Evolutionary conservation across 495 filamentous ascomycete species (phyloP).

Genomic region (Cryomyces antarcticus): DNA sequence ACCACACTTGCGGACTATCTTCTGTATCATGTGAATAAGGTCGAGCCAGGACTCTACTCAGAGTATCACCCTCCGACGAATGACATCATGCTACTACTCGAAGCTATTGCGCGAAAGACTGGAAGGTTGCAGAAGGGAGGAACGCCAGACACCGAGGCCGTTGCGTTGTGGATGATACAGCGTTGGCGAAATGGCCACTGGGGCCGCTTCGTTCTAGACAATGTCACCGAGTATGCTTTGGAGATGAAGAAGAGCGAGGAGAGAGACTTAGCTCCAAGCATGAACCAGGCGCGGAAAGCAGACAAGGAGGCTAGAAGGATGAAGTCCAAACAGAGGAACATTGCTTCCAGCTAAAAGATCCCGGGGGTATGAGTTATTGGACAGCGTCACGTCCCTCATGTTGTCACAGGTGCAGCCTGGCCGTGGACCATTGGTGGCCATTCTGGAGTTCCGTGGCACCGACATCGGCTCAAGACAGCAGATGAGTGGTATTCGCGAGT

Average conservation of each 20-base stretch:
- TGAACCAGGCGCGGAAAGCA: conserved; percentile 18
- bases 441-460: no score
- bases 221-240: conserved; percentile 38
- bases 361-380: no score
- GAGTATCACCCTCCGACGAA: conserved; percentile 60
- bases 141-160: conserved; percentile 43
- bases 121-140: conserved; percentile 64
- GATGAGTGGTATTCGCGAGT: no score
- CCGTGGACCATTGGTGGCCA: no score
- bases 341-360: no score
- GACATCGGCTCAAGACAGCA: no score
- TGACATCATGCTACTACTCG: conserved; percentile 48
- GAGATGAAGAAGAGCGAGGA: conserved; percentile 18
- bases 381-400: no score
- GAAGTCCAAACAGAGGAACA: background rate
- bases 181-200: conserved; percentile 62
- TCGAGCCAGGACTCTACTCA: conserved; percentile 35
- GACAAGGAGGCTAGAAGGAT: conserved; percentile 11
- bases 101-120: conserved; percentile 44
- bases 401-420: no score
- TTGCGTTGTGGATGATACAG: conserved; percentile 69
- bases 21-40: conserved; percentile 59
- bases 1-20: conserved; percentile 73
- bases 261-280: conserved; percentile 7
- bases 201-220: conserved; percentile 64